Evolutionary conservation across 1,284 basidiomycete species (phyloP).

Genomic region (Ganoderma boninense): DNA sequence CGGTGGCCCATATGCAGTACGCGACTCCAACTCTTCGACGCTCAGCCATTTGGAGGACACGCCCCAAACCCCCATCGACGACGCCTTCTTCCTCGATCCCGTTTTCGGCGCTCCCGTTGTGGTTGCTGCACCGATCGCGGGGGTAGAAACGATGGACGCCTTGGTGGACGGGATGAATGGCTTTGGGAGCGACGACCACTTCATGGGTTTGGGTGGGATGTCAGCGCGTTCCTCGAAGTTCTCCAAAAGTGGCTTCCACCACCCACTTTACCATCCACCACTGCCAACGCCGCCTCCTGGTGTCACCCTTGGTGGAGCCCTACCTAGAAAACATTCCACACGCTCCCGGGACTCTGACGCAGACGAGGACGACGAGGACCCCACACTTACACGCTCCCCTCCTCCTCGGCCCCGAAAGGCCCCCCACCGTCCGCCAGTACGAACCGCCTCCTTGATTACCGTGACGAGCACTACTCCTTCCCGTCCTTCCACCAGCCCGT

Average conservation of each 20-base stretch:
- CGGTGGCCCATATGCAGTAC: conserved; percentile 50
- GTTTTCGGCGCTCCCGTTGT: conserved; percentile 67
- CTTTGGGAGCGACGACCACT: conserved; percentile 56
- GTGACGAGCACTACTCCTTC: conserved; percentile 20
- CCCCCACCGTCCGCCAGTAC: conserved; percentile 20
- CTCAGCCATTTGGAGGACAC: conserved; percentile 66
- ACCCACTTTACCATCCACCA: conserved; percentile 81
- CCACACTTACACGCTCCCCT: conserved; percentile 22
- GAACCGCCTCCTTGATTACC: conserved; percentile 20
- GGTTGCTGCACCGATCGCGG: conserved; percentile 77
- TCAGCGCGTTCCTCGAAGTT: conserved; percentile 58
- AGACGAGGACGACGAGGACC: conserved; percentile 48
- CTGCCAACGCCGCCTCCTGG: conserved; percentile 83
- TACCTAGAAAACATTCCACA: conserved; percentile 48
- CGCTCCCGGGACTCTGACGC: conserved; percentile 55
- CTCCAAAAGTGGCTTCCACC: conserved; percentile 45
- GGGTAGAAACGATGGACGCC: conserved; percentile 86
- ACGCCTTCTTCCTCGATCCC: conserved; percentile 51
- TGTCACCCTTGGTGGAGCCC: conserved; percentile 72
- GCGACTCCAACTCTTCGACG: conserved; percentile 71
- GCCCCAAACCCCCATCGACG: conserved; percentile 73
- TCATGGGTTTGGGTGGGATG: conserved; percentile 50
- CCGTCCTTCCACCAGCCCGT: conserved; percentile 17
- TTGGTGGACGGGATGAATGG: conserved; percentile 86
- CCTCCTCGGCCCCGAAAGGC: conserved; percentile 25